phyloP scores from a whole-genome alignment of 164 flowering plant genomes.

The Stephania yunnanensis region DNA sequence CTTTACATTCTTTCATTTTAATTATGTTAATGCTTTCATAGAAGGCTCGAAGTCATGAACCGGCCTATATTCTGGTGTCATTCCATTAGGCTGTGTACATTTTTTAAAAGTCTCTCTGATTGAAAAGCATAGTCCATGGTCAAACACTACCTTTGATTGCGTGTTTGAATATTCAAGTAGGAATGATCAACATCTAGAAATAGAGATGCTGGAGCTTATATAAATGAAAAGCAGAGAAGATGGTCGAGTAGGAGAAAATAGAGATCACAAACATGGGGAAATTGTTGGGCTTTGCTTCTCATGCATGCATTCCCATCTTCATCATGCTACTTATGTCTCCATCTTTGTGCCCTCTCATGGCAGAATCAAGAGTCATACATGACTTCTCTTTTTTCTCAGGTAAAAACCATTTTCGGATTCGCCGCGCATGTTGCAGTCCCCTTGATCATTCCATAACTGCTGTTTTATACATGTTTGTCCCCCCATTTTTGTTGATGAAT shows the following conservation, averaged over 20 bases:
- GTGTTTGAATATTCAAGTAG: background rate
- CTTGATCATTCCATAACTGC: background rate
- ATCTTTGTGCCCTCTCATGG: background rate
- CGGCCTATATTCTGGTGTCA: no score
- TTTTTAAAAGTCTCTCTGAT: no score
- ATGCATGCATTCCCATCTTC: background rate
- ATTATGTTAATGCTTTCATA: no score
- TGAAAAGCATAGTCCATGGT: no score
- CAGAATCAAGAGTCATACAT: constrained; percentile 3
- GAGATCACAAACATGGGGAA: background rate
- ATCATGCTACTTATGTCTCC: background rate
- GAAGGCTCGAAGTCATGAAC: no score
- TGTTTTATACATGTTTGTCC: background rate
- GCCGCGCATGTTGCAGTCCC: background rate
- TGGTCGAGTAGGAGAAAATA: background rate
- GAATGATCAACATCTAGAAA: no score
- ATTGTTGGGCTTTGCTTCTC: background rate
- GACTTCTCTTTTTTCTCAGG: background rate
- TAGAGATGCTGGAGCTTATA: no score
- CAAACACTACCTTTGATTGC: background rate
- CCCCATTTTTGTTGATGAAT: background rate
- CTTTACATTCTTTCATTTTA: no score
- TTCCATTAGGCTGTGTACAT: no score
- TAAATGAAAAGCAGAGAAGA: background rate
- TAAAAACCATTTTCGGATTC: background rate